A percentile compares a stretch with the other conserved stretches of the same genome.
Conservation (phyloP, 2,329 filamentous ascomycete genomes). For the Trichoderma harzianum region DNA sequence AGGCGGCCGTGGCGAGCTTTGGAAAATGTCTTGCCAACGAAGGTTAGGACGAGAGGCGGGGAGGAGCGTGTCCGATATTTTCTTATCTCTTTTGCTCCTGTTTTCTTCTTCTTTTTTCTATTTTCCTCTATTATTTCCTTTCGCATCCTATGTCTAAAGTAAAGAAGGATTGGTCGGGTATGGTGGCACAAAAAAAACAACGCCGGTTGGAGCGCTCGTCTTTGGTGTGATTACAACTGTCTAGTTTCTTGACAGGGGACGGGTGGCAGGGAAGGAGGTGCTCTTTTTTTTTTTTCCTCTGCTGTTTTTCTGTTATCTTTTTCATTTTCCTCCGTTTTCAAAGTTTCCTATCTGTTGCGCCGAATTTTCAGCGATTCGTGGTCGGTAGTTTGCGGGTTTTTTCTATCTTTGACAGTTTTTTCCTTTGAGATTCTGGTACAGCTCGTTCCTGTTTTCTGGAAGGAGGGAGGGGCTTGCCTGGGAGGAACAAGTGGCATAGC, state of each 20-base stretch:
- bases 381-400: slow-evolving; percentile 16
- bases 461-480: background rate
- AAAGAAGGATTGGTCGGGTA: slow-evolving; percentile 15
- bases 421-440: background rate
- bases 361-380: slow-evolving; percentile 18
- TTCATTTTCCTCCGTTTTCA: background rate
- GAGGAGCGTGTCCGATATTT: slow-evolving; percentile 1
- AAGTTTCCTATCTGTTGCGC: slow-evolving; percentile 11
- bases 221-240: slow-evolving; percentile 19
- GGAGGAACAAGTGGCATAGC: background rate
- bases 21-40: slow-evolving; percentile 11
- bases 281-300: background rate
- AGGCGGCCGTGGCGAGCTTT: slow-evolving; percentile 18
- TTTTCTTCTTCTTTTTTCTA: slow-evolving; percentile 1
- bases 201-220: slow-evolving; percentile 16
- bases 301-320: background rate
- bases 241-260: slow-evolving; percentile 14
- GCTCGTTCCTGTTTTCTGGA: slow-evolving; percentile 2
- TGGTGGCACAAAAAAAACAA: slow-evolving; percentile 13
- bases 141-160: slow-evolving; percentile 16
- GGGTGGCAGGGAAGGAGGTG: slow-evolving; percentile 1
- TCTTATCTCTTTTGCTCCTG: background rate
- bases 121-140: slow-evolving; percentile 15
- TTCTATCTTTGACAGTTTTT: slow-evolving; percentile 2
- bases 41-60: background rate